Evolutionary conservation across 371 early-diverging fungal species (phyloP).

Genomic region (Rhizopus stolonifer): DNA sequence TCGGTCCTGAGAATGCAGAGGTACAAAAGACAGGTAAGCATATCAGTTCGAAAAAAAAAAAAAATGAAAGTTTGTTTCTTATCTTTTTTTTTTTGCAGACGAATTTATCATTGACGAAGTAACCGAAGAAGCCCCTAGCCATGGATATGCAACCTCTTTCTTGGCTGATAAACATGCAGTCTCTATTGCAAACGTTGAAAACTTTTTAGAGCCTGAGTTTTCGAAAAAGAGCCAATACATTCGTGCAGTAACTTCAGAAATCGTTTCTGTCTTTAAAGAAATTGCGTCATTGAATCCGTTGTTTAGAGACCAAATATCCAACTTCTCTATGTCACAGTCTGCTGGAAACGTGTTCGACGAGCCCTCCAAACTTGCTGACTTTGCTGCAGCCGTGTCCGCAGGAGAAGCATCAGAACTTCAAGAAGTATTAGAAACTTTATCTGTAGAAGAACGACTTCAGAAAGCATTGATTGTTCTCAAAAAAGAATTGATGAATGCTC

Average conservation of each 20-base stretch:
- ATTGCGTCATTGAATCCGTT: constrained; percentile 91
- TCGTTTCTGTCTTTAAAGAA: constrained; percentile 93
- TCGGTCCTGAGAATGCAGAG: constrained; percentile 7
- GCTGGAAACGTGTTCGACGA: constrained; percentile 95
- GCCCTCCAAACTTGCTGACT: constrained; percentile 93
- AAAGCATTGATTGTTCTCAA: constrained; percentile 91
- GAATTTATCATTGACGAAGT: constrained; percentile 21
- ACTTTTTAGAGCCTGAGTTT: constrained; percentile 81
- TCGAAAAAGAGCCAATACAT: constrained; percentile 81
- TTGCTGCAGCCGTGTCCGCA: constrained; percentile 92
- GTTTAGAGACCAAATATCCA: constrained; percentile 95
- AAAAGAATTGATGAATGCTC: constrained; percentile 95
- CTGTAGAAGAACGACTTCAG: constrained; percentile 89
- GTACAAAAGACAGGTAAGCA: constrained; percentile 13
- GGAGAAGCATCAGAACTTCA: constrained; percentile 93
- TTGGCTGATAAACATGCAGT: constrained; percentile 72
- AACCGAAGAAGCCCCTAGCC: constrained; percentile 12
- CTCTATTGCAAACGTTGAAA: constrained; percentile 84
- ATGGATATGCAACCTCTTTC: constrained; percentile 52
- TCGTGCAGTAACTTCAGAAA: constrained; percentile 94
- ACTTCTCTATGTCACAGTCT: constrained; percentile 92
- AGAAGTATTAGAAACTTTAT: constrained; percentile 83
- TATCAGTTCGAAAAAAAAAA: neutral
- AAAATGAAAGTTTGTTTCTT: neutral
- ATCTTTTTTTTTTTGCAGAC: neutral